A percentile compares a stretch with the other conserved stretches of the same genome.
These are phyloP conservation scores for bread wheat (Triticum aestivum) DNA, from an alignment of 176 grass and related monocot species.

Conservation along the genomic window DNA sequence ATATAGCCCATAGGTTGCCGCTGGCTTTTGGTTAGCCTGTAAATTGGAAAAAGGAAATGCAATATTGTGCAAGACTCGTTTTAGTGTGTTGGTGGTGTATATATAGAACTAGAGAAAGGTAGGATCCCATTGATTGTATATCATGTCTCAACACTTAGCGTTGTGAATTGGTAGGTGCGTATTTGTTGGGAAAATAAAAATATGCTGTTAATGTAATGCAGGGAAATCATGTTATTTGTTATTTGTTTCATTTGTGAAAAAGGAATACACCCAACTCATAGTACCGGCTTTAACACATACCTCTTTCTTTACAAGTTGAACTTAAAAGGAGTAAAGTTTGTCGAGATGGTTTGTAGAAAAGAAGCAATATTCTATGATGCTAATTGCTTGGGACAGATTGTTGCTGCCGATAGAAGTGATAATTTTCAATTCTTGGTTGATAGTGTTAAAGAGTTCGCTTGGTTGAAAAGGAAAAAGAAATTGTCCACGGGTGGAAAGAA, in stretches of 20 bases:
- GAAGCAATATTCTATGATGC: no score
- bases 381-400: no score
- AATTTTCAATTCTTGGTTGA: no score
- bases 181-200: slow-evolving; percentile 17
- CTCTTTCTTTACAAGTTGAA: no score
- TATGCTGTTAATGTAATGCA: neutral
- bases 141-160: neutral
- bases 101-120: slow-evolving; percentile 51
- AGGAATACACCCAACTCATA: neutral
- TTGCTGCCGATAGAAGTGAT: no score
- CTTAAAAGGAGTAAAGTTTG: no score
- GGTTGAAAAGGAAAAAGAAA: no score
- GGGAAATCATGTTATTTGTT: neutral
- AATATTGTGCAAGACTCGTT: slow-evolving; percentile 10
- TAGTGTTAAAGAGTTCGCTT: no score
- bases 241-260: neutral
- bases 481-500: no score
- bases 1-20: slow-evolving; percentile 33
- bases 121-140: slow-evolving; percentile 37
- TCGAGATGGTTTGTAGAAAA: no score
- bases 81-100: slow-evolving; percentile 41
- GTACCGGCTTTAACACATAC: neutral
- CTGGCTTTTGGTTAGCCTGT: slow-evolving; percentile 49
- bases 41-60: slow-evolving; percentile 40
- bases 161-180: slow-evolving; percentile 21